Evolutionary conservation across 805 yeast species (phyloP), one percentile per base, ranked within the genome.

Genomic region (Crinitomyces ghanaensis): DNA sequence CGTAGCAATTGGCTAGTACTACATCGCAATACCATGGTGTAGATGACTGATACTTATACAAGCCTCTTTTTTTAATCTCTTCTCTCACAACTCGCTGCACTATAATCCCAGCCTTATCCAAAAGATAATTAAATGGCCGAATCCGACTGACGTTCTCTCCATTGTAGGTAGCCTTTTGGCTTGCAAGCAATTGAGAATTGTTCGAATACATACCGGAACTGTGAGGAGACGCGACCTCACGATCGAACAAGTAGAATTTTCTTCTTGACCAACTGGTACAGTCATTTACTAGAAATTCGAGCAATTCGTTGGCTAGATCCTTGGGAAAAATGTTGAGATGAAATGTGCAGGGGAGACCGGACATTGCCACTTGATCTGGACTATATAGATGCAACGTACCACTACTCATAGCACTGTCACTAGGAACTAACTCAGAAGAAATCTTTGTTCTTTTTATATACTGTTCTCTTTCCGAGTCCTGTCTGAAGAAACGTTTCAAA

Each of bases 241-340:
- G 69, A 1, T 77, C 84, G 42, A 77, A 79, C 6, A 81, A 56
- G 37, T 69, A 64, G 48, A 81, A 81, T 41, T 63, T 58, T 16
- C 65, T 61, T 6, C 57, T 50, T 1, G 42, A 44, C 57, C 73
- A 72, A 1, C 42, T 35, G 1, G 57, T 44, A 4, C 60, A 51
- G 23, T 67, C 70, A 1, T 58, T 50, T 39, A 68, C 36, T 9
- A 77, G 54, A 13, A 60, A 57, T 8, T 46, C 34, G 2, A 76
- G 51, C 2, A 77, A 45, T 0, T 44, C 43, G 19, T 68, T 61
- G 0, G 83, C 72, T 6, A 70, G 37, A 0, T 63, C 59, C 0
- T 51, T 38, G 0, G 82, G 77, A 3, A 81, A 54, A 26, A 75
- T 71, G 40, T 69, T 60, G 28, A 54, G 57, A 35, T 68, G 64